A percentile compares a stretch with the other conserved stretches of the same genome.
These are phyloP conservation scores for Tuctoria greenei DNA, from an alignment of 176 grass and related monocot genomes.

Conservation along the genomic window DNA sequence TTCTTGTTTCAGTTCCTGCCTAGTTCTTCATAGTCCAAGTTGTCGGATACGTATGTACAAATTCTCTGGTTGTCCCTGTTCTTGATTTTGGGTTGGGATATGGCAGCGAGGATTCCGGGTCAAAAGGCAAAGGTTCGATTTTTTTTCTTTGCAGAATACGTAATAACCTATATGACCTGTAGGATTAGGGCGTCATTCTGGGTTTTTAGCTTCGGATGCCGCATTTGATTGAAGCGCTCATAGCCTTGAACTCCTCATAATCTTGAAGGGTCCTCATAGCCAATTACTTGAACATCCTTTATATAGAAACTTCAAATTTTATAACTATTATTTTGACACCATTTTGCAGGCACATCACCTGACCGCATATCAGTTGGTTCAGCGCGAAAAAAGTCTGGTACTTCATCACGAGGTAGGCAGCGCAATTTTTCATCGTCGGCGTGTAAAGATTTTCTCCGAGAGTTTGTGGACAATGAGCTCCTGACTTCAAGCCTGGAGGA, in stretches of 20 bases:
- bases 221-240: background rate
- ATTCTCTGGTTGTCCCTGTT: background rate
- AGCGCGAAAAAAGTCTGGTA: slow-evolving; percentile 47
- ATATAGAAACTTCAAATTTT: background rate
- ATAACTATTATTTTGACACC: background rate
- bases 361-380: slow-evolving; percentile 57
- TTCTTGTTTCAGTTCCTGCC: background rate
- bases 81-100: background rate
- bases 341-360: slow-evolving; percentile 60
- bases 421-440: slow-evolving; percentile 65
- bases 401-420: slow-evolving; percentile 39
- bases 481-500: slow-evolving; percentile 76
- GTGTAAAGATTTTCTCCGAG: slow-evolving; percentile 84
- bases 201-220: background rate
- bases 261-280: background rate
- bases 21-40: background rate
- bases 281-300: background rate
- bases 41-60: background rate
- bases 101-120: background rate
- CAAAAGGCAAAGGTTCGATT: background rate
- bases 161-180: too few relatives aligned
- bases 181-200: background rate
- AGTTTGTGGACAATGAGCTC: slow-evolving; percentile 89
- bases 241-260: too few relatives aligned
- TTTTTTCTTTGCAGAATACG: background rate